Percentiles rank a stretch among this genome's conserved stretches.
Evolutionary conservation across 1,139 yeast species (phyloP).

Genomic region (Nakaseomyces bracarensis): DNA sequence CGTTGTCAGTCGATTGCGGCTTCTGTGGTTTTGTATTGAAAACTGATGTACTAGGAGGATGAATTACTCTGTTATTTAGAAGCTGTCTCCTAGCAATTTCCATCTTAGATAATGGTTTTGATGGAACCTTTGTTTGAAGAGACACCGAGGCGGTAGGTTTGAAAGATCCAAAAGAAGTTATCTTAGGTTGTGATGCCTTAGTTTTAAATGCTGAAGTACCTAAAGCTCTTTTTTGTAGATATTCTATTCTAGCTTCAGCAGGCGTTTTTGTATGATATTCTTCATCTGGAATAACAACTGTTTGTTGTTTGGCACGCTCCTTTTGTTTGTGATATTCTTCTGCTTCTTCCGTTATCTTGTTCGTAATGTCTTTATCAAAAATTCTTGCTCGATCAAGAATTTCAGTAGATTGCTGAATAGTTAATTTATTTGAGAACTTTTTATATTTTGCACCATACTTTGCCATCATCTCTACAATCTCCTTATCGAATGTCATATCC

Average conservation of each 20-base stretch:
- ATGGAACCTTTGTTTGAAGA: conserved; percentile 38
- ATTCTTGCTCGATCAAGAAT: conserved; percentile 50
- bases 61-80: conserved; percentile 33
- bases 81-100: conserved; percentile 35
- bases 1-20: conserved; percentile 15
- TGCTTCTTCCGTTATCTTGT: conserved; percentile 41
- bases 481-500: conserved; percentile 41
- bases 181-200: conserved; percentile 40
- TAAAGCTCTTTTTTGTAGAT: conserved; percentile 26
- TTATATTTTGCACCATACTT: conserved; percentile 60
- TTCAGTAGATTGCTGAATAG: conserved; percentile 50
- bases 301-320: conserved; percentile 13
- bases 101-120: conserved; percentile 32
- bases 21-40: conserved; percentile 42
- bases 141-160: conserved; percentile 33
- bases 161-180: conserved; percentile 39
- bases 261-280: conserved; percentile 7
- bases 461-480: conserved; percentile 46
- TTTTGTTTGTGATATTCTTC: conserved; percentile 35
- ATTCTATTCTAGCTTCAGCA: conserved; percentile 26
- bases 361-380: conserved; percentile 47
- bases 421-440: conserved; percentile 55
- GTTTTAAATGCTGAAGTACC: conserved; percentile 28
- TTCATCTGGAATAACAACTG: conserved; percentile 5
- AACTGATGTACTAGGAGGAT: conserved; percentile 76